Conservation (phyloP, 495 filamentous ascomycete genomes). For the Platismatia glauca region DNA sequence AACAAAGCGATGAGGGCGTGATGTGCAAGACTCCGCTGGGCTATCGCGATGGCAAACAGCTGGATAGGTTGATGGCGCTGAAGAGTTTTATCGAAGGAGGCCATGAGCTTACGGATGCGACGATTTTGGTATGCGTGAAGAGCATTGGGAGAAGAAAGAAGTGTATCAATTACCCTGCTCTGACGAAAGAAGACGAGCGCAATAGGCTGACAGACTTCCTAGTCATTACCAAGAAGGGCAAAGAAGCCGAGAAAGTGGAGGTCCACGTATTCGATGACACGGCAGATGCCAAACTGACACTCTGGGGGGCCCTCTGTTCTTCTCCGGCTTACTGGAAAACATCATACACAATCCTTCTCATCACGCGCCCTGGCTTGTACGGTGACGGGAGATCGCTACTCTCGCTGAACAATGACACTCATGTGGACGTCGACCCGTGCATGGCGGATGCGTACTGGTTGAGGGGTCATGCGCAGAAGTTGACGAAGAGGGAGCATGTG, state of each 20-base stretch:
- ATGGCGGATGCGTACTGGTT: conserved; percentile 52
- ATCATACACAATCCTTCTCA: conserved; percentile 46
- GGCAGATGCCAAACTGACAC: conserved; percentile 39
- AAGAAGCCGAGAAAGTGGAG: conserved; percentile 38
- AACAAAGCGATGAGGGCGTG: conserved; percentile 32
- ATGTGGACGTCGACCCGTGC: conserved; percentile 49
- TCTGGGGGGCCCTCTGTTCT: conserved; percentile 43
- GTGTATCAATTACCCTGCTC: conserved; percentile 12
- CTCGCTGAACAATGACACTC: conserved; percentile 37
- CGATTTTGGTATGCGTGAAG: conserved; percentile 40
- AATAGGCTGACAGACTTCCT: conserved; percentile 1
- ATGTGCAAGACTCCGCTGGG: conserved; percentile 34
- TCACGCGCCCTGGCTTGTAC: conserved; percentile 43
- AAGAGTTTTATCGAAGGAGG: conserved; percentile 38
- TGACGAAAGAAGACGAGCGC: background rate
- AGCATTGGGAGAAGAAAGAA: conserved; percentile 36
- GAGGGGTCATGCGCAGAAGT: conserved; percentile 37
- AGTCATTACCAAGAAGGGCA: conserved; percentile 41
- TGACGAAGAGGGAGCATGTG: conserved; percentile 46
- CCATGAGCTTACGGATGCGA: conserved; percentile 30
- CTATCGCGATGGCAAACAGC: conserved; percentile 25
- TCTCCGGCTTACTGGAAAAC: conserved; percentile 45
- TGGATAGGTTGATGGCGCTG: conserved; percentile 37
- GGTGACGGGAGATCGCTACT: conserved; percentile 31
- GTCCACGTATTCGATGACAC: conserved; percentile 55